Evolutionary conservation across 2,329 filamentous ascomycete genomes (phyloP).

Genomic region (Alternaria solani): DNA sequence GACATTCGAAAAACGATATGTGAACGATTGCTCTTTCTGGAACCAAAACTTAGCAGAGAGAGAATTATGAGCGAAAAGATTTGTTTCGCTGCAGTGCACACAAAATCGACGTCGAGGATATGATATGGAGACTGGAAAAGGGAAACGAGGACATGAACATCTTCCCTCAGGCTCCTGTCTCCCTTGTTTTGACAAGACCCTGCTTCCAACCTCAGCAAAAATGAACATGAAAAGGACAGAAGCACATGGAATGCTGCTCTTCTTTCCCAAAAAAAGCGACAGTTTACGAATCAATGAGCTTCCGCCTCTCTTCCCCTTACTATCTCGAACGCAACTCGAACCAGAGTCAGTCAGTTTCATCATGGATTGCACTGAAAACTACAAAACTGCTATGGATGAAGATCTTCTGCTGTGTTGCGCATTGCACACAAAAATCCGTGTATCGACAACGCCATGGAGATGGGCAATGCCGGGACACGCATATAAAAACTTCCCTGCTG

Average conservation of each 20-base stretch:
- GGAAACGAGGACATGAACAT: background rate
- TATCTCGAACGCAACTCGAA: fast-evolving
- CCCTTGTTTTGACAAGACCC: fast-evolving
- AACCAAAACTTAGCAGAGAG: background rate
- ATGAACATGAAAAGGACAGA: no score
- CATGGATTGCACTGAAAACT: no score
- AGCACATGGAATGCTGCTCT: background rate
- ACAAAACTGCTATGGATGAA: no score
- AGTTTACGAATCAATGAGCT: background rate
- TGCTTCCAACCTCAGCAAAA: background rate
- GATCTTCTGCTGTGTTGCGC: no score
- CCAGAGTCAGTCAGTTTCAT: fast-evolving
- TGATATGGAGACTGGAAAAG: background rate
- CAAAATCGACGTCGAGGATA: fast-evolving
- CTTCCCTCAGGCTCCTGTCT: background rate
- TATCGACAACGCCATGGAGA: no score
- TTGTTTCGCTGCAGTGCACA: fast-evolving
- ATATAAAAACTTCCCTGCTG: background rate
- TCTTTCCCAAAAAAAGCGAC: background rate
- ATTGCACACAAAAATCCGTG: background rate
- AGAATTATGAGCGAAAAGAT: background rate
- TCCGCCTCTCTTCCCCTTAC: fast-evolving
- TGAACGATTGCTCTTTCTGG: background rate
- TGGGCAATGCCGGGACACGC: no score
- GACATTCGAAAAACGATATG: background rate